Conservation (phyloP, 2,329 filamentous ascomycete genomes). For the Thermoascus crustaceus region DNA sequence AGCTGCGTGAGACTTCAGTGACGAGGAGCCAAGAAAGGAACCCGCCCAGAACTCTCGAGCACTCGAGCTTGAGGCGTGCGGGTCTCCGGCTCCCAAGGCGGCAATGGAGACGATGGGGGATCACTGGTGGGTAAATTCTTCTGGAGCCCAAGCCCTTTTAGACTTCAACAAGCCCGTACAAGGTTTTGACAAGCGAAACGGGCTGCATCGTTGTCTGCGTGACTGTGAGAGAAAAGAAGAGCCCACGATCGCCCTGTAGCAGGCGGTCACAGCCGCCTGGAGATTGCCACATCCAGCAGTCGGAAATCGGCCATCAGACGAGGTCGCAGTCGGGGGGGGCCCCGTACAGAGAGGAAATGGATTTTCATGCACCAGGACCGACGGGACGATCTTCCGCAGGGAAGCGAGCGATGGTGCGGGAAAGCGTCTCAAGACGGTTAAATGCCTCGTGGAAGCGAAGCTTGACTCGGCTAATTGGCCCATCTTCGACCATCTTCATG, state of each 20-base stretch:
- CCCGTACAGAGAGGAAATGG: background rate
- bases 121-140: background rate
- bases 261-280: conserved; percentile 1
- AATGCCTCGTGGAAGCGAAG: conserved; percentile 14
- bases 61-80: too few species aligned
- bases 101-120: conserved; percentile 2
- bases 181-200: conserved; percentile 1
- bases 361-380: background rate
- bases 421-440: conserved; percentile 4
- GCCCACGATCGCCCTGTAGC: too few species aligned
- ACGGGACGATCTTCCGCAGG: conserved; percentile 6
- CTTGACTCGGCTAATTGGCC: background rate
- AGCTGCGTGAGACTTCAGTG: background rate
- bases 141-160: background rate
- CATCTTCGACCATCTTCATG: background rate
- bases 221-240: background rate
- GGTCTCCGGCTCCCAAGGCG: background rate
- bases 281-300: background rate
- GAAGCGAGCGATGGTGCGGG: conserved; percentile 4
- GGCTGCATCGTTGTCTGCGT: background rate
- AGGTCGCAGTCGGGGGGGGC: background rate
- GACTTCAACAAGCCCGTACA: background rate
- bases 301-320: background rate
- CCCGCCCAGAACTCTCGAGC: conserved; percentile 1
- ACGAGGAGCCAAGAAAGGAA: conserved; percentile 1